Percentiles rank a stretch among this genome's conserved stretches.
Conservation (phyloP, 768 basidiomycete genomes). For the Panaeolus cyanescens region DNA sequence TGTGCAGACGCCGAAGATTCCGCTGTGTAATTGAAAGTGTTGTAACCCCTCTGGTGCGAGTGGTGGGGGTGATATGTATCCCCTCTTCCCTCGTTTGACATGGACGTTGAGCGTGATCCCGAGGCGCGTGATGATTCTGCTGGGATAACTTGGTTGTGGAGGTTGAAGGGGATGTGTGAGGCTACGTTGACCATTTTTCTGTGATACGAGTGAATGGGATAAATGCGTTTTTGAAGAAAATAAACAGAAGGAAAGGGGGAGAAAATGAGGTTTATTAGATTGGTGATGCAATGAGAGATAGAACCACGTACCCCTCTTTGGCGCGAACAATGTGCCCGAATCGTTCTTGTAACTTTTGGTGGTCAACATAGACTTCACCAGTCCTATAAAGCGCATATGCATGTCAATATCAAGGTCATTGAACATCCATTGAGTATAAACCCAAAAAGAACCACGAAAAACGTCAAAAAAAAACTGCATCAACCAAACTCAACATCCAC, state of each 20-base stretch:
- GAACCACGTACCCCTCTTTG: constrained; percentile 55
- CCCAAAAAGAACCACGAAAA: no score
- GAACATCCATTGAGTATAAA: background rate
- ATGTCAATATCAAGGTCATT: background rate
- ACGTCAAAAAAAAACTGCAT: no score
- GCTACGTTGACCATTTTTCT: constrained; percentile 77
- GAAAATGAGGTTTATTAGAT: no score
- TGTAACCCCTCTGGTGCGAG: constrained; percentile 13
- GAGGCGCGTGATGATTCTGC: constrained; percentile 25
- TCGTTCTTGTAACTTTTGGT: constrained; percentile 53
- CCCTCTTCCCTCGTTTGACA: constrained; percentile 19
- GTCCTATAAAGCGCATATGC: constrained; percentile 12
- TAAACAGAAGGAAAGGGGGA: no score
- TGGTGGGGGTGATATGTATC: constrained; percentile 18
- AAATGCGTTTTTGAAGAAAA: constrained; percentile 5
- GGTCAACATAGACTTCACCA: constrained; percentile 38
- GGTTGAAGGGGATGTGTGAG: constrained; percentile 61
- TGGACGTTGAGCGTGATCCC: constrained; percentile 27
- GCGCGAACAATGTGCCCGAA: constrained; percentile 58
- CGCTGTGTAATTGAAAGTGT: constrained; percentile 13
- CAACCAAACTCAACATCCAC: no score
- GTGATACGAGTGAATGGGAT: no score
- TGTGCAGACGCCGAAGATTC: constrained; percentile 9
- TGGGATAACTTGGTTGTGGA: constrained; percentile 40
- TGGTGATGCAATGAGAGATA: background rate